phyloP scores from a whole-genome alignment of 2,329 filamentous ascomycete genomes.

The Calonectria pauciramosa region DNA sequence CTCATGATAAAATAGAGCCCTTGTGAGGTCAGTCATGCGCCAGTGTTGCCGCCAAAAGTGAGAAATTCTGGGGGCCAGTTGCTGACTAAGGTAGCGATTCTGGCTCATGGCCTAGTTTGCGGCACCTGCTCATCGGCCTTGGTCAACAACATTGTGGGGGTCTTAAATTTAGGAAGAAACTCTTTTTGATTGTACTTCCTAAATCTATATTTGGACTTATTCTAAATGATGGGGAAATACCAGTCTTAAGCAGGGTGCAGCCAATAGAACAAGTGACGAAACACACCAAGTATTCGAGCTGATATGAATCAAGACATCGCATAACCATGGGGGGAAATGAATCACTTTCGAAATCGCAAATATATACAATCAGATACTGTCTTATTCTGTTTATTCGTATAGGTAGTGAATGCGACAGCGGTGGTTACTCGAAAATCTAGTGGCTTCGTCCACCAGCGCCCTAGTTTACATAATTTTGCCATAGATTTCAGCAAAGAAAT shows the following conservation, averaged over 20 bases:
- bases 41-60: neutral
- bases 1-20: neutral
- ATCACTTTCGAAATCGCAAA: neutral
- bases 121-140: neutral
- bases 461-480: no score
- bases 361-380: neutral
- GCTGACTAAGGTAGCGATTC: slow-evolving; percentile 21
- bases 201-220: neutral
- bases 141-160: neutral
- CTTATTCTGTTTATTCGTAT: neutral
- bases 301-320: neutral
- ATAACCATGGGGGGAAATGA: neutral
- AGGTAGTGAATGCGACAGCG: neutral
- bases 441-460: neutral
- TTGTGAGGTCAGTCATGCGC: neutral
- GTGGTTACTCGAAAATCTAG: neutral
- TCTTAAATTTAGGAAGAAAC: neutral
- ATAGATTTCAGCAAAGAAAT: no score
- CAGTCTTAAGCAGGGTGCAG: neutral
- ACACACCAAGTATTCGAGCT: neutral
- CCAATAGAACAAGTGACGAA: neutral
- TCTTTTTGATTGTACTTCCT: neutral
- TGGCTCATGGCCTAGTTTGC: neutral
- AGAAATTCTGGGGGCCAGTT: slow-evolving; percentile 5
- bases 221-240: neutral